Percentiles rank a stretch among this genome's conserved stretches.
Evolutionary conservation across 139 green algal species (phyloP).

Genomic region (Chloropicon primus): DNA sequence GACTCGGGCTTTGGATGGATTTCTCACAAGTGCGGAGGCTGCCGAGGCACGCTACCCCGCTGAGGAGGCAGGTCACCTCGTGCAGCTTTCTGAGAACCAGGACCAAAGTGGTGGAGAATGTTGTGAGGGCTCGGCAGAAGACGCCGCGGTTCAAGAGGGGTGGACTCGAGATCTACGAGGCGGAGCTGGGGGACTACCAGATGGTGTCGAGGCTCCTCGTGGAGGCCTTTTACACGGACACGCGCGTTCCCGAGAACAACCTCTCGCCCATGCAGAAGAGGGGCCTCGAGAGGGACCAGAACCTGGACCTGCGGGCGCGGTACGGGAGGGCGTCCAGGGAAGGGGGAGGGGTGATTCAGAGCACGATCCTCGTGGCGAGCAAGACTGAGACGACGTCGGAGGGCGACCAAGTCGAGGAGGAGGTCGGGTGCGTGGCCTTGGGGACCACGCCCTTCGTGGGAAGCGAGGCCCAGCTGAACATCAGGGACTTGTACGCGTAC

Average conservation of each 20-base stretch:
- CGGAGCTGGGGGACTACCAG: background rate
- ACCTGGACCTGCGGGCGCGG: background rate
- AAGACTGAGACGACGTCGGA: too few species aligned
- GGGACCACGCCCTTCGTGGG: background rate
- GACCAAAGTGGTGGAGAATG: too few species aligned
- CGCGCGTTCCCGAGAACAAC: background rate
- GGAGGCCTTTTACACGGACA: background rate
- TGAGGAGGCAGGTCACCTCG: too few species aligned
- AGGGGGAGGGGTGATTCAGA: background rate
- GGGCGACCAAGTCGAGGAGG: background rate
- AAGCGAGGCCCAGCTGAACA: background rate
- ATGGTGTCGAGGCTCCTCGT: background rate
- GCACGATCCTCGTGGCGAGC: background rate
- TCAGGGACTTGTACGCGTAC: background rate
- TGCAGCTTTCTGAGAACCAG: too few species aligned
- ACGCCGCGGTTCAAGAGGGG: too few species aligned
- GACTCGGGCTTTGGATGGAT: too few species aligned
- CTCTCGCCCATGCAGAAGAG: background rate
- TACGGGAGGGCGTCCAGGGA: background rate
- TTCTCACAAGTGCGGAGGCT: too few species aligned
- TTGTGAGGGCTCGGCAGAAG: too few species aligned
- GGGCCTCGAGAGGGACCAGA: background rate
- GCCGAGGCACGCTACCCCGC: too few species aligned
- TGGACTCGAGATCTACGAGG: background rate
- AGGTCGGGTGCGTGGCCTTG: background rate